phyloP scores from a whole-genome alignment of 257 asterid genomes.

The Nicotiana obtusifolia region DNA sequence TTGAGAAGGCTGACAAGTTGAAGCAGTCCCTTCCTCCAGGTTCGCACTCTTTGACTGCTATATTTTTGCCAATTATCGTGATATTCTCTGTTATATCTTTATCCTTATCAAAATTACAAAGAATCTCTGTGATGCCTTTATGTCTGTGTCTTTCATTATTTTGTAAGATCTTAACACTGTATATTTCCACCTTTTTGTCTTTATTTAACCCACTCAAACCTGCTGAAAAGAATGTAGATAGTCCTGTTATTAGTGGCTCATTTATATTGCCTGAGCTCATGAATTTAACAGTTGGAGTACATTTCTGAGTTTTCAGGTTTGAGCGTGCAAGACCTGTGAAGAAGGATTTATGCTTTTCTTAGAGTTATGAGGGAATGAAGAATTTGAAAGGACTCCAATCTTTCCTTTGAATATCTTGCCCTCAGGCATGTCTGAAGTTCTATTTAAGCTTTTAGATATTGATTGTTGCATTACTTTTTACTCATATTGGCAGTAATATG shows the following conservation, averaged over 20 bases:
- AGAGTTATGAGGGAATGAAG: background rate
- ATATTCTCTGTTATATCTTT: background rate
- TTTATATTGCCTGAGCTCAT: background rate
- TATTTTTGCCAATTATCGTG: no score
- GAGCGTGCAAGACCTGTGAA: slow-evolving; percentile 32
- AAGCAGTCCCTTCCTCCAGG: slow-evolving; percentile 41
- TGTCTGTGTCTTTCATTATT: background rate
- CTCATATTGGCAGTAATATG: background rate
- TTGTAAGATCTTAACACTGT: background rate
- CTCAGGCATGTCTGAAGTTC: background rate
- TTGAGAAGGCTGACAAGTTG: slow-evolving; percentile 34
- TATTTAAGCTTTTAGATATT: background rate
- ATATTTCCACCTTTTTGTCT: background rate
- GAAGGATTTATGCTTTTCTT: background rate
- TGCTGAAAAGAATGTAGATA: background rate
- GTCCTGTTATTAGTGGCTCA: background rate
- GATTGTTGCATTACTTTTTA: background rate
- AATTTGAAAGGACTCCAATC: background rate
- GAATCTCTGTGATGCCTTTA: background rate
- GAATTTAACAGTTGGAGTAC: background rate
- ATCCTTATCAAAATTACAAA: no score
- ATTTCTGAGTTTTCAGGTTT: slow-evolving; percentile 14
- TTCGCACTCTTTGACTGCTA: background rate
- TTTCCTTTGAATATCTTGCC: background rate
- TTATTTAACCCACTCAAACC: background rate